These are phyloP conservation scores for Monilinia laxa DNA, from an alignment of 2,329 filamentous ascomycete species.

Conservation along the genomic window DNA sequence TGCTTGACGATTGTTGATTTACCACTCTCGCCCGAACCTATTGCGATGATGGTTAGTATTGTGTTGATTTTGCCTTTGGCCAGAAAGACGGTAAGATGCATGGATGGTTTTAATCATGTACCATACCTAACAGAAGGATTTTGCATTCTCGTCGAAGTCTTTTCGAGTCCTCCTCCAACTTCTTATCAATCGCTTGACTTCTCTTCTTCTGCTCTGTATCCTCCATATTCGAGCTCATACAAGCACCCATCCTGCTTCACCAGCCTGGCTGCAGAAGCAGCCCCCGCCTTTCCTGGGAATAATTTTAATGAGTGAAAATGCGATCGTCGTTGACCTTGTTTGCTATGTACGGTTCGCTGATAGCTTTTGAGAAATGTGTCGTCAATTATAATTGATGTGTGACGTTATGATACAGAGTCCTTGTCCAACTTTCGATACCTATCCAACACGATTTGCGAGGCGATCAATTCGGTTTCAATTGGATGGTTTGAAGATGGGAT, in stretches of 20 bases:
- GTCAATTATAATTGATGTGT: not conserved
- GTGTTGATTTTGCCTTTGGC: constrained; percentile 5
- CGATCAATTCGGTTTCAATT: constrained; percentile 3
- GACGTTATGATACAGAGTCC: constrained; percentile 14
- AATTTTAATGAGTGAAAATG: constrained; percentile 18
- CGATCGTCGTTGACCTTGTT: not conserved
- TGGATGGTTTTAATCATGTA: constrained; percentile 33
- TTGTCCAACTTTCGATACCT: constrained; percentile 14
- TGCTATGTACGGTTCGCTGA: not conserved
- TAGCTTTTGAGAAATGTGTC: not conserved
- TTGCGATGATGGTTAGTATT: constrained; percentile 33
- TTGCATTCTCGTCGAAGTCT: constrained; percentile 97
- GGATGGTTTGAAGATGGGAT: not conserved
- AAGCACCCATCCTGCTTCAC: constrained; percentile 73
- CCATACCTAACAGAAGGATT: constrained; percentile 84
- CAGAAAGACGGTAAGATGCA: constrained; percentile 26
- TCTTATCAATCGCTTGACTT: constrained; percentile 92
- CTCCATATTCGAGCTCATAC: constrained; percentile 80
- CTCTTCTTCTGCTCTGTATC: constrained; percentile 93
- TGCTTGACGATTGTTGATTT: constrained; percentile 99
- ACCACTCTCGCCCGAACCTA: constrained; percentile 95
- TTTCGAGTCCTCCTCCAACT: constrained; percentile 90
- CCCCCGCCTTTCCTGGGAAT: constrained; percentile 29
- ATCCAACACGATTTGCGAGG: constrained; percentile 19
- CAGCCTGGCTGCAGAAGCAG: constrained; percentile 37